A percentile compares a stretch with the other conserved stretches of the same genome.
phyloP scores from a whole-genome alignment of 1,139 yeast species.

The Geotrichum australiense region DNA sequence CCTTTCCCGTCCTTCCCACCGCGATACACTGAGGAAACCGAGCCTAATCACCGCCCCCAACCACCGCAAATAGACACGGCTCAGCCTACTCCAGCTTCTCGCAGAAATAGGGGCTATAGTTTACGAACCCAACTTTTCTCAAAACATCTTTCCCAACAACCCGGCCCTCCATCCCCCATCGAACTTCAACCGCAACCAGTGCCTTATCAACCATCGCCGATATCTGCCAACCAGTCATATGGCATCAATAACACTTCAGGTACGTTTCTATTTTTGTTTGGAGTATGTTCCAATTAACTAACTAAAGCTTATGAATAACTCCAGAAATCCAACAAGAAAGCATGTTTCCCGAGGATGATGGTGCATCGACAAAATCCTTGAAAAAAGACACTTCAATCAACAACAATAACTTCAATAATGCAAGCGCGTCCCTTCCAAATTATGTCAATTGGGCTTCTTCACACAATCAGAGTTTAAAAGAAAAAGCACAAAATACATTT shows the following conservation, averaged over 20 bases:
- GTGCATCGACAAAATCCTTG: constrained; percentile 16
- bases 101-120: constrained; percentile 63
- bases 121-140: constrained; percentile 67
- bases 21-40: constrained; percentile 8
- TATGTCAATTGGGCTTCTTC: constrained; percentile 31
- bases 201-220: constrained; percentile 4
- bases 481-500: constrained; percentile 13
- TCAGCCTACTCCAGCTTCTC: not conserved
- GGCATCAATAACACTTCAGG: constrained; percentile 23
- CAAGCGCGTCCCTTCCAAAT: constrained; percentile 20
- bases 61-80: constrained; percentile 20
- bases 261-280: constrained; percentile 9
- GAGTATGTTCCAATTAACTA: constrained; percentile 8
- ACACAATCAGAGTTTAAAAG: constrained; percentile 17
- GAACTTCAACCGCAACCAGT: constrained; percentile 17
- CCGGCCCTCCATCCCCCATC: constrained; percentile 23
- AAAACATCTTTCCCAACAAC: constrained; percentile 35
- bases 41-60: constrained; percentile 5
- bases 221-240: constrained; percentile 14
- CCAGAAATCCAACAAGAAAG: constrained; percentile 23
- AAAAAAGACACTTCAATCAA: constrained; percentile 21
- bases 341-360: constrained; percentile 19
- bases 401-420: constrained; percentile 19
- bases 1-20: constrained; percentile 12
- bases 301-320: too few species aligned